phyloP scores from a whole-genome alignment of 805 yeast genomes.

The Yamadazyma sp. region DNA sequence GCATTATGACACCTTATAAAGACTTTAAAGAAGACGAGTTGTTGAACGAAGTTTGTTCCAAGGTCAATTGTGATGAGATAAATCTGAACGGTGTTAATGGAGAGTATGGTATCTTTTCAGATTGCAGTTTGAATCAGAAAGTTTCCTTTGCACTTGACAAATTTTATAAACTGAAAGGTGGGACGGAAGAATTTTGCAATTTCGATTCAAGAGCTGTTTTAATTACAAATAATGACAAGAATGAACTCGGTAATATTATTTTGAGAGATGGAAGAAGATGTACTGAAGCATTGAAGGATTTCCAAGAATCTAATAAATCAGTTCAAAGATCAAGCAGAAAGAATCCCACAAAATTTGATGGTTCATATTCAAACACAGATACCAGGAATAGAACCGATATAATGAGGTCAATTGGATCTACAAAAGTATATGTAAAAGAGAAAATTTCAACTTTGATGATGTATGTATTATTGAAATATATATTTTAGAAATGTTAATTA shows the following conservation, averaged over 20 bases:
- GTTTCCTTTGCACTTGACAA: slow-evolving; percentile 41
- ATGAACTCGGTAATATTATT: slow-evolving; percentile 16
- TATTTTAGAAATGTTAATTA: background rate
- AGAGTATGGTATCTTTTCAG: slow-evolving; percentile 40
- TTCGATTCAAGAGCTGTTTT: slow-evolving; percentile 20
- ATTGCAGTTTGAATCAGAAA: slow-evolving; percentile 35
- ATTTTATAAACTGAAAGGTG: slow-evolving; percentile 23
- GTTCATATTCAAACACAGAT: no score
- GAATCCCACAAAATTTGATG: no score
- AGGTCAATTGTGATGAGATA: slow-evolving; percentile 39
- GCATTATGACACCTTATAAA: slow-evolving; percentile 29
- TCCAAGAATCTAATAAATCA: no score
- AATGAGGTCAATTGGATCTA: no score
- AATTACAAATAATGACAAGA: slow-evolving; percentile 13
- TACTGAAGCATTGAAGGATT: slow-evolving; percentile 7
- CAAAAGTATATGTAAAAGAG: no score
- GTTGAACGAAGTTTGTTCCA: slow-evolving; percentile 32
- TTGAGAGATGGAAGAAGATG: slow-evolving; percentile 27
- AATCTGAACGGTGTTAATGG: slow-evolving; percentile 33
- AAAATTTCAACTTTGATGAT: background rate
- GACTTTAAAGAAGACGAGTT: slow-evolving; percentile 18
- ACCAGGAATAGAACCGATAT: no score
- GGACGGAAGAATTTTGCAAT: slow-evolving; percentile 20
- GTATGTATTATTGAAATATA: background rate
- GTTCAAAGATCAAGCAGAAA: no score